These are phyloP conservation scores for Colletotrichum acutatum DNA, from an alignment of 2,329 filamentous ascomycete species.

Conservation along the genomic window DNA sequence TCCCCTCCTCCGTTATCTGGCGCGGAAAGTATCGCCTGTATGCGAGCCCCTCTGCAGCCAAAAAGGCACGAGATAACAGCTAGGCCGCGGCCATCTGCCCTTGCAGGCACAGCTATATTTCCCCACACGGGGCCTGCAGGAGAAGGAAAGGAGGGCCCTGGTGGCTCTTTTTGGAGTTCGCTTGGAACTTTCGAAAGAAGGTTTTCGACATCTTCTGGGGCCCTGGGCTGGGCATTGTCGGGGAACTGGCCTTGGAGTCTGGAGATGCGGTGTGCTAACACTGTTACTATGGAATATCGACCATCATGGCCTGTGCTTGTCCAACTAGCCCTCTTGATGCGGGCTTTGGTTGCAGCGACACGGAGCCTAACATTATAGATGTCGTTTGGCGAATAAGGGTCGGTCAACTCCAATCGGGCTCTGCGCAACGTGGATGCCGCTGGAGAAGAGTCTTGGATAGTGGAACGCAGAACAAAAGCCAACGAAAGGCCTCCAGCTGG, in stretches of 20 bases:
- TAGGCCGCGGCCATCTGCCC: neutral
- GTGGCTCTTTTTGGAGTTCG: neutral
- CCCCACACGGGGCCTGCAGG: constrained; percentile 12
- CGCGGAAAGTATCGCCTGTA: constrained; percentile 24
- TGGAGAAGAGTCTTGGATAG: neutral
- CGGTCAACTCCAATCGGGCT: neutral
- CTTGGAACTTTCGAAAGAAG: constrained; percentile 3
- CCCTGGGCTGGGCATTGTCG: neutral
- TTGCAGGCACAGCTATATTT: constrained; percentile 26
- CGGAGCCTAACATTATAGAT: neutral
- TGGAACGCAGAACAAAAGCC: neutral
- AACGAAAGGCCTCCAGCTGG: constrained; percentile 17
- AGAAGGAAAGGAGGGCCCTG: constrained; percentile 13
- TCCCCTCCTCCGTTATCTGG: neutral
- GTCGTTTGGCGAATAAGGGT: neutral
- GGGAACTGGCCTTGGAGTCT: neutral
- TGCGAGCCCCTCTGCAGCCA: constrained; percentile 24
- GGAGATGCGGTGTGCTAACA: constrained; percentile 17
- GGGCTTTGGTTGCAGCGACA: neutral
- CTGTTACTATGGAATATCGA: neutral
- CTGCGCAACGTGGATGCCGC: neutral
- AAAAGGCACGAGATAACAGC: neutral
- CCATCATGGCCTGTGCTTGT: neutral
- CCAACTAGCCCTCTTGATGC: neutral
- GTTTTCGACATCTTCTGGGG: constrained; percentile 2